Evolutionary conservation across 257 asterid genomes (phyloP).

Genomic region (Solanum appendiculatum): DNA sequence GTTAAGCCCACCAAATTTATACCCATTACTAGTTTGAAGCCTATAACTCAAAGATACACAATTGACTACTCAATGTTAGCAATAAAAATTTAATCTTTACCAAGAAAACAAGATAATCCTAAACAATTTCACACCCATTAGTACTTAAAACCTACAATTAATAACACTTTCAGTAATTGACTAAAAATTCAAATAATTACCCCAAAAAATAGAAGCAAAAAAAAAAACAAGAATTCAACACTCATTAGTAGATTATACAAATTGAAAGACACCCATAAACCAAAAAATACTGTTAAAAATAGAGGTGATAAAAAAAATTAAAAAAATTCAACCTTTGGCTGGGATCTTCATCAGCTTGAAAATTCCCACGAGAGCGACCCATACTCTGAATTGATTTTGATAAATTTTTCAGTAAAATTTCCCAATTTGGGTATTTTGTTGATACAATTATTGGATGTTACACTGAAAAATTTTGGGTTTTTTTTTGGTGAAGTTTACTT

Average conservation of each 20-base stretch:
- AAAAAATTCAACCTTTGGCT: conserved; percentile 48
- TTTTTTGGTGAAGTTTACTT: neutral
- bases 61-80: neutral
- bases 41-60: neutral
- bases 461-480: neutral
- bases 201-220: neutral
- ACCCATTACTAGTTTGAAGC: neutral
- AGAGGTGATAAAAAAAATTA: neutral
- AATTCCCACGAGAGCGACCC: conserved; percentile 91
- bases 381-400: conserved; percentile 19
- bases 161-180: neutral
- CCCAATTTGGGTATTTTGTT: neutral
- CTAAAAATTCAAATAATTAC: neutral
- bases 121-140: neutral
- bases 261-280: neutral
- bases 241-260: neutral
- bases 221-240: neutral
- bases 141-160: neutral
- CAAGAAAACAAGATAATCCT: neutral
- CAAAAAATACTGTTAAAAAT: neutral
- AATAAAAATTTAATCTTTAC: neutral
- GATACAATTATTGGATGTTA: neutral
- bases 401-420: neutral
- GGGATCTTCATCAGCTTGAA: conserved; percentile 75
- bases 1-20: neutral